Percentiles rank a stretch among this genome's conserved stretches.
Evolutionary conservation across 225 moss, liverwort and hornwort species (phyloP).

Genomic region (Pleurozium schreberi): DNA sequence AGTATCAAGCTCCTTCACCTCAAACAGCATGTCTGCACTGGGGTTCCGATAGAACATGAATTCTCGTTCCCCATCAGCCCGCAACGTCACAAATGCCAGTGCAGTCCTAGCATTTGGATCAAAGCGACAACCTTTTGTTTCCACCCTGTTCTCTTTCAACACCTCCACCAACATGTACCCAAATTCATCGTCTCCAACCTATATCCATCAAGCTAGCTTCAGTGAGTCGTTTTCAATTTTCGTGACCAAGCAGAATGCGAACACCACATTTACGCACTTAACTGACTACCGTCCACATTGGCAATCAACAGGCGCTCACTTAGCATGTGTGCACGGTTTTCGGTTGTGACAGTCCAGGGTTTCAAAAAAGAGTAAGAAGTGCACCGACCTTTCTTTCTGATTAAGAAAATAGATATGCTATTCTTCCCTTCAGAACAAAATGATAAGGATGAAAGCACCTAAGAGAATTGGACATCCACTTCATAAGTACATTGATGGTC

Average conservation of each 20-base stretch:
- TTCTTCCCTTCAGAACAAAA: neutral
- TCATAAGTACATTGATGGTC: neutral
- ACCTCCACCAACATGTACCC: conserved; percentile 92
- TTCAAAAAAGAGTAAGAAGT: neutral
- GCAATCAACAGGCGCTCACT: neutral
- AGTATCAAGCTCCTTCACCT: conserved; percentile 51
- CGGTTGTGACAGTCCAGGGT: neutral
- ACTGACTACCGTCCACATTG: neutral
- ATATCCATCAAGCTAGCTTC: neutral
- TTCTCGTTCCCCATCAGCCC: conserved; percentile 82
- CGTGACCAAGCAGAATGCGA: neutral
- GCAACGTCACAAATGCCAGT: conserved; percentile 78
- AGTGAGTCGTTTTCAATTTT: neutral
- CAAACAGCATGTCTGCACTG: conserved; percentile 84
- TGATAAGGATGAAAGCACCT: neutral
- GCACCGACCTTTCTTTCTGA: neutral
- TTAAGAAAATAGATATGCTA: neutral
- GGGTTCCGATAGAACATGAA: conserved; percentile 95
- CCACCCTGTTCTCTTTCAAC: conserved; percentile 80
- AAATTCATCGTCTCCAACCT: conserved; percentile 96
- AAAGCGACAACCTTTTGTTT: conserved; percentile 78
- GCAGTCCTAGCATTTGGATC: conserved; percentile 84
- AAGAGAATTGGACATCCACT: neutral
- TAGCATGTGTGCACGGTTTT: neutral
- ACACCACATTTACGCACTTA: neutral